These are phyloP conservation scores for Syzygium aromaticum DNA, from an alignment of 345 rosid genomes.

Conservation along the genomic window DNA sequence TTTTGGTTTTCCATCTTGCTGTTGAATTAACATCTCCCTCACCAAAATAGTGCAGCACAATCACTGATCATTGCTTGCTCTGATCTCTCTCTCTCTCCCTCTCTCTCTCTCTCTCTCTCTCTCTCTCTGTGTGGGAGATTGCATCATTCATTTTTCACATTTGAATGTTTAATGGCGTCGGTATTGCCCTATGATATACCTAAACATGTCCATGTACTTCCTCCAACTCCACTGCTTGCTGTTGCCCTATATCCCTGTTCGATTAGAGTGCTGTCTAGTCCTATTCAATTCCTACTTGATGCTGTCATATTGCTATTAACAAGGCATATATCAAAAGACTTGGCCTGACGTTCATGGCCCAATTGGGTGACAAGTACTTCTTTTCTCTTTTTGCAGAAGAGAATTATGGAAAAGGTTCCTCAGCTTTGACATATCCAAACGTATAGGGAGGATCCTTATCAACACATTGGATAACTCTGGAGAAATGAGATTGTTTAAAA, in stretches of 20 bases:
- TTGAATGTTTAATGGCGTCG: not conserved
- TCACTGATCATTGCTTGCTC: not conserved
- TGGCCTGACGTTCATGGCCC: not conserved
- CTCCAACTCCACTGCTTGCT: not conserved
- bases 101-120: not conserved
- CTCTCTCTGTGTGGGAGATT: not conserved
- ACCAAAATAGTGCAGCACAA: not conserved
- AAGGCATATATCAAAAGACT: not conserved
- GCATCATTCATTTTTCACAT: not conserved
- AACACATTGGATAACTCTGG: not conserved
- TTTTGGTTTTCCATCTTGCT: not conserved
- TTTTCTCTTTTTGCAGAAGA: not conserved
- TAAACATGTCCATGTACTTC: not conserved
- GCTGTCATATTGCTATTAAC: not conserved
- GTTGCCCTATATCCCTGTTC: not conserved
- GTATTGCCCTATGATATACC: not conserved
- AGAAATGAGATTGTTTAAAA: not conserved
- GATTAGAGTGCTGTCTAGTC: not conserved
- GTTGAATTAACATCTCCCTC: not conserved
- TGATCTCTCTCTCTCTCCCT: not conserved
- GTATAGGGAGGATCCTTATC: not conserved
- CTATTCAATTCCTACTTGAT: not conserved
- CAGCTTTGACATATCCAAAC: not conserved
- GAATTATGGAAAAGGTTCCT: not conserved
- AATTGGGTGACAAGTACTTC: not conserved